These are phyloP conservation scores for Hypoxylon perforatum DNA, from an alignment of 495 filamentous ascomycete species.

Conservation along the genomic window DNA sequence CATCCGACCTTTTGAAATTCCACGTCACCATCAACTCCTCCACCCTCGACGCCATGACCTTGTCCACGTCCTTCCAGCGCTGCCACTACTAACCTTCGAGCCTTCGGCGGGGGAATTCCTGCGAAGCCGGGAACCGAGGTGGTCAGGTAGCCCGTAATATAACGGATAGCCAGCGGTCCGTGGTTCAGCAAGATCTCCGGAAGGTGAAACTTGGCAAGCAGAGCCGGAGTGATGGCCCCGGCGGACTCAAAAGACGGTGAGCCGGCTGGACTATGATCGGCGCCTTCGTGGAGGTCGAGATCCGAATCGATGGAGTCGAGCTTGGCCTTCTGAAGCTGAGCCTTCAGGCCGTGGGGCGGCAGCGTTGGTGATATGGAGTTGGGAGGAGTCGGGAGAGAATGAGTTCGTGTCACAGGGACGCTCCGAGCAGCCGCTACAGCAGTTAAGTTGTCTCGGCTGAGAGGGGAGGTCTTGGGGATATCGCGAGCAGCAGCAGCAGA, in stretches of 20 bases:
- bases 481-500: slow-evolving; percentile 71
- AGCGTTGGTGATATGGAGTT: slow-evolving; percentile 95
- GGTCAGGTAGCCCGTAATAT: slow-evolving; percentile 92
- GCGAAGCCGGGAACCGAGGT: slow-evolving; percentile 94
- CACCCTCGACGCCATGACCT: slow-evolving; percentile 65
- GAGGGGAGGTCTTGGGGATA: slow-evolving; percentile 72
- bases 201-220: slow-evolving; percentile 92
- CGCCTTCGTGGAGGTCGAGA: slow-evolving; percentile 81
- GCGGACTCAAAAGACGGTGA: slow-evolving; percentile 73
- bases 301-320: slow-evolving; percentile 85
- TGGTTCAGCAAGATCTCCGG: slow-evolving; percentile 89
- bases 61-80: slow-evolving; percentile 80
- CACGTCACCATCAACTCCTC: slow-evolving; percentile 79
- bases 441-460: slow-evolving; percentile 70
- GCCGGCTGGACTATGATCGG: slow-evolving; percentile 64
- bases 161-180: slow-evolving; percentile 91
- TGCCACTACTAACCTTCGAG: slow-evolving; percentile 85
- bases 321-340: slow-evolving; percentile 67
- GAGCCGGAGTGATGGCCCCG: slow-evolving; percentile 83
- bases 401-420: slow-evolving; percentile 67
- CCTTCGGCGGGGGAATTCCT: slow-evolving; percentile 89
- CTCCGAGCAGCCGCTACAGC: slow-evolving; percentile 66
- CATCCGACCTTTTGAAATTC: slow-evolving; percentile 96
- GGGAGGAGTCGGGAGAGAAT: slow-evolving; percentile 86
- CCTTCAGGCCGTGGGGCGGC: slow-evolving; percentile 80